Evolutionary conservation across 305 asterid genomes (phyloP), one percentile per base, ranked within the genome.

Genomic region (Fraxinus latifolia): DNA sequence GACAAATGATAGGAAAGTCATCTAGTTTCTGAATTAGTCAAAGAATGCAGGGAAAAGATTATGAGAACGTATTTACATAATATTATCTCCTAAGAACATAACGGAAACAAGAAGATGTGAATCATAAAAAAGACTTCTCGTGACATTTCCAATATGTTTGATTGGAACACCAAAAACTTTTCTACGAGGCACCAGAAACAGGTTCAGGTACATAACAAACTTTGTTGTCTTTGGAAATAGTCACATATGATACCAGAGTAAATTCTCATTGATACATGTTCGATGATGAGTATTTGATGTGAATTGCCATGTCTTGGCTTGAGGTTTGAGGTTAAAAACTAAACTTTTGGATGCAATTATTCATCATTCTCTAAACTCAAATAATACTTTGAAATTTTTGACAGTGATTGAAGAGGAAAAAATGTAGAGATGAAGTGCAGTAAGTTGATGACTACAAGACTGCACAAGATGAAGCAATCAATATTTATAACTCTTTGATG

Each of bases 361-460:
- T 58, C 25, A 7, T 19, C 34, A 36, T 60, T 53, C 6, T 36
- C 74, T 44, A 33, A 50, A 19, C 36, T 74, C 19, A 55, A 42
- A 36, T 29, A 14, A 34, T 36, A 19, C 14, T 65, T 76, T 34
- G 25, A 76, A 67, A 33, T 73, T 72, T 53, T 58, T 58, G 11
- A 19, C 12, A 5, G 29, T 7, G 68, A 58, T 11, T 34, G n/a
- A 50, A 62, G 53, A 77, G 39, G 65, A 58, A 58, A 82, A 65
- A 65, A 25, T 25, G 78, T 71, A 80, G 82, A 53, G 32, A 67
- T 33, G 74, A 68, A 71, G 70, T 33, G 67, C 60, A 55, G 76
- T 71, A 74, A 72, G 71, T 29, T 27, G 36, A 79, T 21, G 4
- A 55, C 27, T 39, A 17, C 19, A 6, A 8, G 73, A 75, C 39